Conservation (phyloP, 352 stramenopile species). For the Globisporangium rhizosaccharum region DNA sequence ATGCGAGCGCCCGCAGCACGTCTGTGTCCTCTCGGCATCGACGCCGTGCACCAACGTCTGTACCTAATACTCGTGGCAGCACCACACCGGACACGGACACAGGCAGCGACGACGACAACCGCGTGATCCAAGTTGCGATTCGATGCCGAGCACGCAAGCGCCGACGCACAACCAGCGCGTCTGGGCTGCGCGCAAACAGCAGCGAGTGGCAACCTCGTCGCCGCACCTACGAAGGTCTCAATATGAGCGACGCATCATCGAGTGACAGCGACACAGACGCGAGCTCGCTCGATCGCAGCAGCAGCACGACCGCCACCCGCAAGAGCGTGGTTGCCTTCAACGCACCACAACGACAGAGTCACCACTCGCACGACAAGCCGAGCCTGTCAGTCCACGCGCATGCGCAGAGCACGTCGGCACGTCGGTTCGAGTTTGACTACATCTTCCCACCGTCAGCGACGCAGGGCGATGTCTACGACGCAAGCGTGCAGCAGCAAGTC, state of each 20-base stretch:
- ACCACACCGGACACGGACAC: too few relatives aligned
- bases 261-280: neutral
- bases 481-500: constrained; percentile 32
- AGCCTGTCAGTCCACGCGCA: constrained; percentile 21
- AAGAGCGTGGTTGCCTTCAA: neutral
- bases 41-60: too few relatives aligned
- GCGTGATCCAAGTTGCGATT: constrained; percentile 50
- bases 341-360: constrained; percentile 7
- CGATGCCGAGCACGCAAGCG: constrained; percentile 38
- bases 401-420: constrained; percentile 12
- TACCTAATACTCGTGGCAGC: too few relatives aligned
- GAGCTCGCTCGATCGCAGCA: neutral
- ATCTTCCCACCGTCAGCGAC: constrained; percentile 47
- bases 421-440: constrained; percentile 63
- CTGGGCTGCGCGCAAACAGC: neutral
- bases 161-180: neutral
- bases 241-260: neutral
- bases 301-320: neutral
- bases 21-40: too few relatives aligned
- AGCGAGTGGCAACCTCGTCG: neutral
- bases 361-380: constrained; percentile 5
- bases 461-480: constrained; percentile 48
- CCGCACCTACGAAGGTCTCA: neutral
- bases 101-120: constrained; percentile 3
- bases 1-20: too few relatives aligned